phyloP scores from a whole-genome alignment of 768 basidiomycete genomes.

The Rhizopogon vinicolor region DNA sequence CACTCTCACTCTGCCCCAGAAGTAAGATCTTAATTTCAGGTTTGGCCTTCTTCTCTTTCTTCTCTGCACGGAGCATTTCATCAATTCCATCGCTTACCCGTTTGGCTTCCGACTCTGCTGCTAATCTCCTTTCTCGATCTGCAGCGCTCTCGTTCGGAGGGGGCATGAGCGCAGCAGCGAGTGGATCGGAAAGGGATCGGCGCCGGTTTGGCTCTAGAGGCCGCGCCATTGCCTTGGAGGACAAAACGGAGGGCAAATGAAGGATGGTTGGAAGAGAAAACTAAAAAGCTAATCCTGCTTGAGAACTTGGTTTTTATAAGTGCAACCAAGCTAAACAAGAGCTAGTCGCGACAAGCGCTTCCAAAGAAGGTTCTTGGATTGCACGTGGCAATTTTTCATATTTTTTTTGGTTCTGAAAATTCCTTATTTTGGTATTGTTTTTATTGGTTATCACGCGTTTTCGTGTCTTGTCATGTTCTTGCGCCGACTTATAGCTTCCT shows the following conservation, averaged over 20 bases:
- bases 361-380: slow-evolving; percentile 14
- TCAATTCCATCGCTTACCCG: slow-evolving; percentile 75
- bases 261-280: slow-evolving; percentile 1
- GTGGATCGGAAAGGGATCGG: slow-evolving; percentile 61
- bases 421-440: not conserved
- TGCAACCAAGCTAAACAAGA: slow-evolving; percentile 5
- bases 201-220: slow-evolving; percentile 34
- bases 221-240: slow-evolving; percentile 14
- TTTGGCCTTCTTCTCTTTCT: slow-evolving; percentile 54
- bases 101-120: slow-evolving; percentile 67
- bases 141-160: slow-evolving; percentile 67
- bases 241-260: not conserved
- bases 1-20: slow-evolving; percentile 86
- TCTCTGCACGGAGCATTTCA: slow-evolving; percentile 67
- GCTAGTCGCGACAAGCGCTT: slow-evolving; percentile 18
- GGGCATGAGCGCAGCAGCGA: slow-evolving; percentile 61
- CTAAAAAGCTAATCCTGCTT: slow-evolving; percentile 13
- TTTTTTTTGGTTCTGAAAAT: too few relatives aligned
- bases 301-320: slow-evolving; percentile 10
- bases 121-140: slow-evolving; percentile 61
- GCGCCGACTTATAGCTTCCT: too few relatives aligned
- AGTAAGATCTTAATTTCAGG: slow-evolving; percentile 73
- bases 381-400: not conserved
- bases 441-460: not conserved
- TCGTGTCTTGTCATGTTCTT: too few relatives aligned